Conservation (phyloP, 306 rosid species). For the Glycyrrhiza uralensis region DNA sequence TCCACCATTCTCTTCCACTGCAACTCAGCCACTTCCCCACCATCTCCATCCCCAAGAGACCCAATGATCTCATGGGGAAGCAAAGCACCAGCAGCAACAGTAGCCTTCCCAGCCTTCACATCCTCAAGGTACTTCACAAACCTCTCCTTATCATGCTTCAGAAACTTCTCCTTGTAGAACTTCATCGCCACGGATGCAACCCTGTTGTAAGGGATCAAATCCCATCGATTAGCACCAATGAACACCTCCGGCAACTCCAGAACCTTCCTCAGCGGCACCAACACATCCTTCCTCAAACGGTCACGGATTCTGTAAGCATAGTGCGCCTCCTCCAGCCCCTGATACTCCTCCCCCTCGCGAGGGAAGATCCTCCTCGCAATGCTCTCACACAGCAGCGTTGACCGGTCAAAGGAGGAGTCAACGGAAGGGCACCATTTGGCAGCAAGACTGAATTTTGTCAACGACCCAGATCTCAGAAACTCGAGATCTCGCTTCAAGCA, state of each 20-base stretch:
- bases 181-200: conserved; percentile 72
- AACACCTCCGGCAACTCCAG: conserved; percentile 71
- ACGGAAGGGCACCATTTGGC: conserved; percentile 85
- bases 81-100: conserved; percentile 59
- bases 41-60: conserved; percentile 26
- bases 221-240: conserved; percentile 60
- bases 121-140: conserved; percentile 46
- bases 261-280: conserved; percentile 59
- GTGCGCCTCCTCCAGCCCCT: conserved; percentile 60
- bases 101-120: conserved; percentile 39
- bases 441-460: conserved; percentile 48
- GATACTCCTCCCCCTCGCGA: conserved; percentile 50
- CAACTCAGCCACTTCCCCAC: conserved; percentile 52
- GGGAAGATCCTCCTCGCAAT: conserved; percentile 61
- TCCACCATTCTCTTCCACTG: conserved; percentile 77
- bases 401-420: conserved; percentile 60
- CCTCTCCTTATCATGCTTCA: conserved; percentile 54
- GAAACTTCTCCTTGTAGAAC: conserved; percentile 41
- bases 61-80: conserved; percentile 56
- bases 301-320: conserved; percentile 70
- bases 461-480: conserved; percentile 28
- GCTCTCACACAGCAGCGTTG: conserved; percentile 60
- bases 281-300: conserved; percentile 58
- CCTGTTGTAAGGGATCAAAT: conserved; percentile 48
- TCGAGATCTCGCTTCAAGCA: conserved; percentile 50